These are phyloP conservation scores for Bidens hawaiensis DNA, from an alignment of 140 eudicot genomes.

Conservation along the genomic window DNA sequence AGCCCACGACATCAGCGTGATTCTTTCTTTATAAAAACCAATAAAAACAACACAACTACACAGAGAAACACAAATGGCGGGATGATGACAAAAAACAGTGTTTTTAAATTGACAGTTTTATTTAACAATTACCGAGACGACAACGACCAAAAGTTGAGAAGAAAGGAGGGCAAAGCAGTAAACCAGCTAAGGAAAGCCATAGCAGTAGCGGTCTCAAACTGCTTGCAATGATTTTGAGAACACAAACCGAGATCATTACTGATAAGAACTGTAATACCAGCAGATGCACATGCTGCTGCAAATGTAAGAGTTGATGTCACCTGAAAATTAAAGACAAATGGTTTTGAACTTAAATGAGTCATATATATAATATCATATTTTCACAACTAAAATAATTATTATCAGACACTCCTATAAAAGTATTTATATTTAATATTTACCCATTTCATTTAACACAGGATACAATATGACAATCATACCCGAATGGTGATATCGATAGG, in stretches of 20 bases:
- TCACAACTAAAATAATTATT: no score
- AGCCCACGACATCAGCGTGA: slow-evolving; percentile 10
- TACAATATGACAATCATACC: neutral
- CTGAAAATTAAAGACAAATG: slow-evolving; percentile 33
- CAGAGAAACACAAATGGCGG: neutral
- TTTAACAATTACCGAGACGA: slow-evolving; percentile 51
- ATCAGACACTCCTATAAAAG: no score
- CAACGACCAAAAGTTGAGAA: slow-evolving; percentile 76
- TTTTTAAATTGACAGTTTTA: slow-evolving; percentile 12
- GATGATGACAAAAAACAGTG: neutral
- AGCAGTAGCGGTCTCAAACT: slow-evolving; percentile 81
- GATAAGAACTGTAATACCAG: slow-evolving; percentile 86
- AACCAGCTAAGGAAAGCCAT: slow-evolving; percentile 91
- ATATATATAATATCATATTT: neutral
- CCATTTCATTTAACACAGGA: neutral
- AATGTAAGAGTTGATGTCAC: slow-evolving; percentile 74
- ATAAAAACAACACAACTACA: slow-evolving; percentile 23
- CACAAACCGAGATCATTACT: slow-evolving; percentile 74
- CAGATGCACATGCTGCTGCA: slow-evolving; percentile 95
- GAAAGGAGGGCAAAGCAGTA: slow-evolving; percentile 76
- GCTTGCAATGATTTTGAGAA: slow-evolving; percentile 65
- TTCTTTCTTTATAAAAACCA: neutral
- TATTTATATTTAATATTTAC: neutral
- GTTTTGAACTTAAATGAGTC: neutral
- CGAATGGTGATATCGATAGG: no score